Evolutionary conservation across 83 land plant species (phyloP).

Genomic region (Picea mariana): DNA sequence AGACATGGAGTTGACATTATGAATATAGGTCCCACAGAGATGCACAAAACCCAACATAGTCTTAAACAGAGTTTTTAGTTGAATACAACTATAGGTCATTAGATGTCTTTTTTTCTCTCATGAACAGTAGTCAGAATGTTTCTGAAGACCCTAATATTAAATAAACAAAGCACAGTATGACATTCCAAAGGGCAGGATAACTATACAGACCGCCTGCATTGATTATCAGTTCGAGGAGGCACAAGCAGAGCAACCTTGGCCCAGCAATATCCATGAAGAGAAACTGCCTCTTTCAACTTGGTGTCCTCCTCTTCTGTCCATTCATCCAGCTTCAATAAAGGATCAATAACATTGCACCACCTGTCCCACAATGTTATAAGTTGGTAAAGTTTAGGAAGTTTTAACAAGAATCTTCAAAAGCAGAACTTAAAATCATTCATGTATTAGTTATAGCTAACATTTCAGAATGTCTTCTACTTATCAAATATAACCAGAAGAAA

Average conservation of each 20-base stretch:
- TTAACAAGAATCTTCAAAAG: conserved; percentile 1
- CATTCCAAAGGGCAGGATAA: neutral
- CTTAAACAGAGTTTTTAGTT: neutral
- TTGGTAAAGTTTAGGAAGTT: neutral
- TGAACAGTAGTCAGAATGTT: neutral
- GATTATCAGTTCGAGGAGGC: conserved; percentile 83
- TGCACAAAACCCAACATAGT: conserved; percentile 1
- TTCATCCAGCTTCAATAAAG: conserved; percentile 61
- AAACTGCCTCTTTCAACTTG: conserved; percentile 60
- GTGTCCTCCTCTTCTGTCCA: conserved; percentile 91
- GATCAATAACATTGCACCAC: conserved; percentile 92
- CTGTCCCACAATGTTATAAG: conserved; percentile 34
- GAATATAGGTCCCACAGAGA: neutral
- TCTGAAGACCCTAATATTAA: neutral
- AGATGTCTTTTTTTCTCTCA: neutral
- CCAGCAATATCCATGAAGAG: conserved; percentile 77
- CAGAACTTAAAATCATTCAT: neutral
- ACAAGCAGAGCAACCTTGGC: conserved; percentile 71
- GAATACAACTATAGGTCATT: neutral
- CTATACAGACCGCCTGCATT: conserved; percentile 69
- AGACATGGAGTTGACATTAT: neutral
- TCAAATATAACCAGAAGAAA: neutral
- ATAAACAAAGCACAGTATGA: neutral
- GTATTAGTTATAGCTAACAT: neutral
- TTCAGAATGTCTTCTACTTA: neutral